Evolutionary conservation across 768 basidiomycete species (phyloP).

Genomic region (Tulasnella sp.): DNA sequence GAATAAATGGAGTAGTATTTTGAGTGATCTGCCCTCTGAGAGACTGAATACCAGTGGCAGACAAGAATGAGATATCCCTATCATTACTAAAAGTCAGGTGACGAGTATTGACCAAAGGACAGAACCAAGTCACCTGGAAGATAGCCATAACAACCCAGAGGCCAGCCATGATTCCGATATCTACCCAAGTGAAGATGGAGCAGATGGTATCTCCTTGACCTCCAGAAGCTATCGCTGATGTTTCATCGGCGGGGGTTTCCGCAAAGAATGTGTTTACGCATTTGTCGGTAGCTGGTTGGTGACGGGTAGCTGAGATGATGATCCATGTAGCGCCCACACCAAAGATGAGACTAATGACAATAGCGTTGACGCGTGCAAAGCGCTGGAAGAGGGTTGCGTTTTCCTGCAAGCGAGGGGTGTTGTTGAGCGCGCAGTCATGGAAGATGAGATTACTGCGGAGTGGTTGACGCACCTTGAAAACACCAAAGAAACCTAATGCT

Average conservation of each 20-base stretch:
- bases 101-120: slow-evolving; percentile 27
- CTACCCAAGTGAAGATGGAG: slow-evolving; percentile 83
- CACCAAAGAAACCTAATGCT: slow-evolving; percentile 73
- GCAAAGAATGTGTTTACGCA: slow-evolving; percentile 37
- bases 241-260: slow-evolving; percentile 1
- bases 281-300: slow-evolving; percentile 50
- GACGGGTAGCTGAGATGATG: slow-evolving; percentile 63
- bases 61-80: slow-evolving; percentile 41
- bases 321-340: slow-evolving; percentile 70
- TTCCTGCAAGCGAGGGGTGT: slow-evolving; percentile 50
- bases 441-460: background rate
- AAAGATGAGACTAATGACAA: slow-evolving; percentile 48
- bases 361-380: slow-evolving; percentile 54
- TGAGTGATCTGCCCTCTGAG: slow-evolving; percentile 68
- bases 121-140: slow-evolving; percentile 55
- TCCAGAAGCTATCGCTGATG: slow-evolving; percentile 37
- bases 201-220: slow-evolving; percentile 61
- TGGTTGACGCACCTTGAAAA: slow-evolving; percentile 39
- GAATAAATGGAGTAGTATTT: slow-evolving; percentile 66
- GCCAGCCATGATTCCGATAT: slow-evolving; percentile 80
- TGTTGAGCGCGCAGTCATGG: background rate
- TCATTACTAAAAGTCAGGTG: slow-evolving; percentile 29
- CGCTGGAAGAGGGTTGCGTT: slow-evolving; percentile 48
- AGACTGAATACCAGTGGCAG: slow-evolving; percentile 49
- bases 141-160: slow-evolving; percentile 73